These are phyloP conservation scores for Ogataea zsoltii DNA, from an alignment of 805 yeast species.

Conservation along the genomic window DNA sequence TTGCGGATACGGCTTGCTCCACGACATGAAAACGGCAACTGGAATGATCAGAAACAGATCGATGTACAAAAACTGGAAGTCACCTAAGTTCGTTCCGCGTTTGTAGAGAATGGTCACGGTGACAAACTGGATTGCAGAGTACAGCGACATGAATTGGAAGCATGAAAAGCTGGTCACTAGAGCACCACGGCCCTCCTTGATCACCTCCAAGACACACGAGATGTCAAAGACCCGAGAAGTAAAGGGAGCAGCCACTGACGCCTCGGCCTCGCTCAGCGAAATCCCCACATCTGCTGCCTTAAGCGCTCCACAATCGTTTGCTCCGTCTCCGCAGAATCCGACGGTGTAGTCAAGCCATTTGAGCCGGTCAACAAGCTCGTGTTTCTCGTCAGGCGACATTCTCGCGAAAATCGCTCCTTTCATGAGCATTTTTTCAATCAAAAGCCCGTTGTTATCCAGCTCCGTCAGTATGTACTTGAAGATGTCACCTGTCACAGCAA, in stretches of 20 bases:
- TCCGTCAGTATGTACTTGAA: slow-evolving; percentile 74
- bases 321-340: slow-evolving; percentile 99
- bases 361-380: slow-evolving; percentile 86
- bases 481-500: slow-evolving; percentile 93
- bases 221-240: slow-evolving; percentile 89
- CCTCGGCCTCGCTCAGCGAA: slow-evolving; percentile 95
- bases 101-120: slow-evolving; percentile 83
- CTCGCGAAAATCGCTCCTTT: slow-evolving; percentile 84
- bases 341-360: slow-evolving; percentile 87
- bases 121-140: slow-evolving; percentile 93
- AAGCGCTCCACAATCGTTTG: slow-evolving; percentile 97
- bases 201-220: slow-evolving; percentile 87
- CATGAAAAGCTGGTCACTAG: slow-evolving; percentile 94
- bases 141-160: slow-evolving; percentile 96
- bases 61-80: slow-evolving; percentile 93
- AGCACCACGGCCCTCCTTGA: slow-evolving; percentile 93
- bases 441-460: slow-evolving; percentile 39
- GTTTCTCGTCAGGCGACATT: slow-evolving; percentile 99
- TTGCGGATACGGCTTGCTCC: slow-evolving; percentile 77
- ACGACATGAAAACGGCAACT: slow-evolving; percentile 94
- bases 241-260: slow-evolving; percentile 98
- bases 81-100: slow-evolving; percentile 91
- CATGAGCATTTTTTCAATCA: slow-evolving; percentile 60
- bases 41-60: slow-evolving; percentile 91
- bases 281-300: slow-evolving; percentile 98